phyloP scores from a whole-genome alignment of 1,139 yeast species.

The Kodamaea ohmeri region DNA sequence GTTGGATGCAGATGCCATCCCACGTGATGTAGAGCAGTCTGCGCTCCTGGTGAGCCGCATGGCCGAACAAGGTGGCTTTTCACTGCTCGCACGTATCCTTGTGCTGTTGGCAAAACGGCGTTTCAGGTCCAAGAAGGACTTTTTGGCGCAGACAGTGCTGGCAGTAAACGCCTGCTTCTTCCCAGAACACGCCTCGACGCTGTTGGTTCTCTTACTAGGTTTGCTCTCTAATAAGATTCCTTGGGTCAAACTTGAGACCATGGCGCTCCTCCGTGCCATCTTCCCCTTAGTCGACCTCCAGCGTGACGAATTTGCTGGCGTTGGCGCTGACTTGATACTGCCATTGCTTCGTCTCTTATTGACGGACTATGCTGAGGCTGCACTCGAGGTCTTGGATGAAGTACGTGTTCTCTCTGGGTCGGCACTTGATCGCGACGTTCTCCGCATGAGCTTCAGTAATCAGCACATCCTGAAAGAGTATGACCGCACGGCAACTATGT shows the following conservation, averaged over 20 bases:
- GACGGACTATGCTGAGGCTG: constrained; percentile 85
- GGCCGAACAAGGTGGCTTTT: constrained; percentile 58
- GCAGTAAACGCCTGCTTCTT: constrained; percentile 67
- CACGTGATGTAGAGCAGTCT: constrained; percentile 51
- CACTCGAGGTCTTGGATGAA: constrained; percentile 85
- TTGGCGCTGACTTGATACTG: constrained; percentile 92
- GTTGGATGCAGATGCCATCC: constrained; percentile 36
- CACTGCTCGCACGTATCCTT: constrained; percentile 68
- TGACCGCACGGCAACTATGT: constrained; percentile 82
- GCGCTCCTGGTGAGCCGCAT: constrained; percentile 57
- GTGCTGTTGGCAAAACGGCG: constrained; percentile 73
- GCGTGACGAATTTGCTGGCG: constrained; percentile 77
- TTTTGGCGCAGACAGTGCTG: constrained; percentile 74
- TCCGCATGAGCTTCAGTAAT: constrained; percentile 89
- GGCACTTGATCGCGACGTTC: constrained; percentile 83
- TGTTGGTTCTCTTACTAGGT: constrained; percentile 73
- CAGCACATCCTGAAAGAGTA: constrained; percentile 73
- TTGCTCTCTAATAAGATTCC: constrained; percentile 68
- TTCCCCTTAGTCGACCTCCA: constrained; percentile 77
- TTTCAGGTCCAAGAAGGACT: constrained; percentile 86
- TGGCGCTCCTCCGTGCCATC: constrained; percentile 69
- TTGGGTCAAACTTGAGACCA: constrained; percentile 80
- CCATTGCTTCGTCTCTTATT: constrained; percentile 79
- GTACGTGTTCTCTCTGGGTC: constrained; percentile 85
- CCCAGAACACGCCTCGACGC: constrained; percentile 72